Evolutionary conservation across 2,329 filamentous ascomycete species (phyloP).

Genomic region (Bipolaris cookei): DNA sequence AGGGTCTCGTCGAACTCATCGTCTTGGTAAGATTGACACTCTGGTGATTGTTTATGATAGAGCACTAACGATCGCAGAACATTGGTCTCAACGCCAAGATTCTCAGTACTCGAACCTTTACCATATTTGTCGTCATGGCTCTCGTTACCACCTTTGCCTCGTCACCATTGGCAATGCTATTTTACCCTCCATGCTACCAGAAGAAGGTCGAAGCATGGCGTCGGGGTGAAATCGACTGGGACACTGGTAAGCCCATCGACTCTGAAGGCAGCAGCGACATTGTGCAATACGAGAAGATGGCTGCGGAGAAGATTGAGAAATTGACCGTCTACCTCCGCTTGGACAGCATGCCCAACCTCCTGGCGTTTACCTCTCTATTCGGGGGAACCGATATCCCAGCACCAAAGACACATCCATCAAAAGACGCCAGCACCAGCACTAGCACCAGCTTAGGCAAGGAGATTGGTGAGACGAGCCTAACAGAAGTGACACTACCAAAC

Average conservation of each 20-base stretch:
- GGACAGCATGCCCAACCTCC: constrained; percentile 81
- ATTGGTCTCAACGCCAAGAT: constrained; percentile 86
- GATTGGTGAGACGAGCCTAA: constrained; percentile 22
- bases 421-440: constrained; percentile 18
- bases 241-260: constrained; percentile 59
- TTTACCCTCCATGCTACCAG: constrained; percentile 82
- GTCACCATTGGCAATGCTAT: constrained; percentile 72
- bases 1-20: constrained; percentile 92
- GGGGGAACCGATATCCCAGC: constrained; percentile 60
- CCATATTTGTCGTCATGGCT: constrained; percentile 95
- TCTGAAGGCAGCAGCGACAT: constrained; percentile 50
- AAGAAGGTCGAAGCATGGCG: constrained; percentile 76
- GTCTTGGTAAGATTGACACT: constrained; percentile 70
- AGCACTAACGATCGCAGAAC: constrained; percentile 58
- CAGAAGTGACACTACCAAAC: constrained; percentile 32
- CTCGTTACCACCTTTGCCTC: constrained; percentile 84
- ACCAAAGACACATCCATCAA: constrained; percentile 48
- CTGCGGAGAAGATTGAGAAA: constrained; percentile 61
- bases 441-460: constrained; percentile 27
- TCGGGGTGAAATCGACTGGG: constrained; percentile 90
- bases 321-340: constrained; percentile 82
- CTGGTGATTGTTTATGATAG: not conserved
- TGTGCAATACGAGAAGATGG: constrained; percentile 58
- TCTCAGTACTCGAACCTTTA: constrained; percentile 80
- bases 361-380: constrained; percentile 81